phyloP scores from a whole-genome alignment of 2,329 filamentous ascomycete genomes.

The Fusarium hostae region DNA sequence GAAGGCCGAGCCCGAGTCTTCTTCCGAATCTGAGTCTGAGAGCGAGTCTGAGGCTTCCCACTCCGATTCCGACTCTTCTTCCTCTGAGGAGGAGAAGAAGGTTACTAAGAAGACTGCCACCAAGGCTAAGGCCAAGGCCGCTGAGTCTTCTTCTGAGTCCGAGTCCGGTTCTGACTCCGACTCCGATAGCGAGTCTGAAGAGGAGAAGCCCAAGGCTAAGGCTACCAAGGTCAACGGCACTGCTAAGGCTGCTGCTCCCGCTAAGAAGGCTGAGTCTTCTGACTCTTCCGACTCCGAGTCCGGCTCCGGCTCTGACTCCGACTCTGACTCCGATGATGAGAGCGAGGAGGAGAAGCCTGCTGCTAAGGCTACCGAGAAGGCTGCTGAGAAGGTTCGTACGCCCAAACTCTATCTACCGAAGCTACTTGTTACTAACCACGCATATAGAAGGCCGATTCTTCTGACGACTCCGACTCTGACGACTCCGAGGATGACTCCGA shows the following conservation, averaged over 20 bases:
- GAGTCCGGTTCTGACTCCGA: slow-evolving; percentile 50
- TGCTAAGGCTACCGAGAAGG: slow-evolving; percentile 47
- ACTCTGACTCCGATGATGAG: slow-evolving; percentile 52
- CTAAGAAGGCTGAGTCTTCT: slow-evolving; percentile 43
- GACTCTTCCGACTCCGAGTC: slow-evolving; percentile 49
- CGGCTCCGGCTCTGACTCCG: slow-evolving; percentile 53
- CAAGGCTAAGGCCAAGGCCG: slow-evolving; percentile 46
- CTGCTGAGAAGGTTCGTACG: slow-evolving; percentile 47
- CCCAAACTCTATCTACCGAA: not conserved
- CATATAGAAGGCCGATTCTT: slow-evolving; percentile 44
- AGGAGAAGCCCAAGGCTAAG: slow-evolving; percentile 50
- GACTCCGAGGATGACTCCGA: slow-evolving; percentile 51
- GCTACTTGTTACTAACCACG: slow-evolving; percentile 24
- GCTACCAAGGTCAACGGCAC: slow-evolving; percentile 44
- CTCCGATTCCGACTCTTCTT: slow-evolving; percentile 50
- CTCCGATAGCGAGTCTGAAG: slow-evolving; percentile 49
- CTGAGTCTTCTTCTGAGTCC: slow-evolving; percentile 47
- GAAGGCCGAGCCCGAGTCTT: slow-evolving; percentile 55
- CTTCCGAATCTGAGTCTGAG: slow-evolving; percentile 54
- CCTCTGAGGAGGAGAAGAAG: slow-evolving; percentile 53
- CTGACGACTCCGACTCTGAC: slow-evolving; percentile 48
- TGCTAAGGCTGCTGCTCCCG: slow-evolving; percentile 38
- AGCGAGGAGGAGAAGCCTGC: slow-evolving; percentile 52
- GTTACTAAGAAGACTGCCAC: slow-evolving; percentile 50
- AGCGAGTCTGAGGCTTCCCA: slow-evolving; percentile 55